Evolutionary conservation across 768 basidiomycete genomes (phyloP).

Genomic region (Pisolithus marmoratus): DNA sequence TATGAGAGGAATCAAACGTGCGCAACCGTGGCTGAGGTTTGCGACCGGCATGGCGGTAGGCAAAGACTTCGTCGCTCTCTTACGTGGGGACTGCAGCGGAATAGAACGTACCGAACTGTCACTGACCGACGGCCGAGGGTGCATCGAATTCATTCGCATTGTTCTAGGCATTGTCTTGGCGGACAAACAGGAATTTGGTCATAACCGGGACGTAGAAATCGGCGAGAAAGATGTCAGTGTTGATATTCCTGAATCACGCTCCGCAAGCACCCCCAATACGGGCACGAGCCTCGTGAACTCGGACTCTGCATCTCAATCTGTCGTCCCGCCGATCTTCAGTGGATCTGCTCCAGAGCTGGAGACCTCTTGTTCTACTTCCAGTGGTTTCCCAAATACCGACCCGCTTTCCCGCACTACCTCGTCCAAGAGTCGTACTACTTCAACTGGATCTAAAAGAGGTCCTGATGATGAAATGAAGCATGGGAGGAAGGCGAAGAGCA

Average conservation of each 20-base stretch:
- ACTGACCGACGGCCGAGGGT: not conserved
- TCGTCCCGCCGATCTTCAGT: not conserved
- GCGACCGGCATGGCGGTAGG: not conserved
- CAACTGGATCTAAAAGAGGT: slow-evolving; percentile 1
- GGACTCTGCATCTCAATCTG: not conserved
- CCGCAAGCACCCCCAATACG: not conserved
- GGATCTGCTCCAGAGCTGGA: not conserved
- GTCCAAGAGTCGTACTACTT: not conserved
- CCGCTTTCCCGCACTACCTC: not conserved
- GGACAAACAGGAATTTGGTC: not conserved
- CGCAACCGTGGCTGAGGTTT: slow-evolving; percentile 2
- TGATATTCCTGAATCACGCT: not conserved
- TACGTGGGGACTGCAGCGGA: slow-evolving; percentile 1
- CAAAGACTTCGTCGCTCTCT: not conserved
- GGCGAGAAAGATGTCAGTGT: not conserved
- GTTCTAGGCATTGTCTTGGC: not conserved
- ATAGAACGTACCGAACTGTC: not conserved
- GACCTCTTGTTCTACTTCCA: not conserved
- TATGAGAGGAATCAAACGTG: slow-evolving; percentile 3
- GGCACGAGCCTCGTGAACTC: no score
- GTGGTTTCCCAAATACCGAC: not conserved
- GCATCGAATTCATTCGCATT: slow-evolving; percentile 1
- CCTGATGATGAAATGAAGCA: not conserved
- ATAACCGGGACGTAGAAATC: slow-evolving; percentile 1
- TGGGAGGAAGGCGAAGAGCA: not conserved